A percentile compares a stretch with the other conserved stretches of the same genome.
phyloP scores from a whole-genome alignment of 805 yeast genomes.

The Starmerella floris region DNA sequence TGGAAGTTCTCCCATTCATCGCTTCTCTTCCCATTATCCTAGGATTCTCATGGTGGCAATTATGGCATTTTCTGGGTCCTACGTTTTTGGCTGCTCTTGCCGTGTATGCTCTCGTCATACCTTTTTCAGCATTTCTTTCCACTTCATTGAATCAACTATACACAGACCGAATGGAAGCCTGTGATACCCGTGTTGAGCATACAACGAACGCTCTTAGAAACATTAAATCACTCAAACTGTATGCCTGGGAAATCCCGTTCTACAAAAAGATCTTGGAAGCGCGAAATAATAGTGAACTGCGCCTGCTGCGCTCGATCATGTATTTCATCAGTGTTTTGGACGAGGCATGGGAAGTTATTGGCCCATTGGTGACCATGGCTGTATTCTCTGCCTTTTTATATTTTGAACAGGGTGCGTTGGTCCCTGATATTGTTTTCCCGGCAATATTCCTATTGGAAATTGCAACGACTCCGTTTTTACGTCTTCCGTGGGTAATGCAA shows the following conservation, averaged over 20 bases:
- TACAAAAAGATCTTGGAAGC: slow-evolving; percentile 31
- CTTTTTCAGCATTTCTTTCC: slow-evolving; percentile 43
- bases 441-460: slow-evolving; percentile 47
- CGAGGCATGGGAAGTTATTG: slow-evolving; percentile 57
- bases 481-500: slow-evolving; percentile 7
- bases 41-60: slow-evolving; percentile 57
- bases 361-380: slow-evolving; percentile 69
- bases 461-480: slow-evolving; percentile 27
- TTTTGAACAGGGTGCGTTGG: slow-evolving; percentile 47
- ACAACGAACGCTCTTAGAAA: slow-evolving; percentile 81
- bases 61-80: slow-evolving; percentile 64
- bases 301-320: background rate
- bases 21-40: slow-evolving; percentile 95
- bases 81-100: slow-evolving; percentile 87
- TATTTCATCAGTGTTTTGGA: slow-evolving; percentile 55
- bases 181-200: slow-evolving; percentile 62
- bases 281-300: slow-evolving; percentile 32
- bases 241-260: slow-evolving; percentile 80
- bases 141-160: slow-evolving; percentile 39
- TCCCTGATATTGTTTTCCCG: slow-evolving; percentile 74
- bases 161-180: slow-evolving; percentile 75
- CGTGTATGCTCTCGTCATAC: slow-evolving; percentile 59
- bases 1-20: slow-evolving; percentile 63
- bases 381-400: slow-evolving; percentile 71
- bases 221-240: slow-evolving; percentile 71